Evolutionary conservation across 2,329 filamentous ascomycete genomes (phyloP), one percentile per base, ranked within the genome.

Genomic region (Arthroderma sp.): DNA sequence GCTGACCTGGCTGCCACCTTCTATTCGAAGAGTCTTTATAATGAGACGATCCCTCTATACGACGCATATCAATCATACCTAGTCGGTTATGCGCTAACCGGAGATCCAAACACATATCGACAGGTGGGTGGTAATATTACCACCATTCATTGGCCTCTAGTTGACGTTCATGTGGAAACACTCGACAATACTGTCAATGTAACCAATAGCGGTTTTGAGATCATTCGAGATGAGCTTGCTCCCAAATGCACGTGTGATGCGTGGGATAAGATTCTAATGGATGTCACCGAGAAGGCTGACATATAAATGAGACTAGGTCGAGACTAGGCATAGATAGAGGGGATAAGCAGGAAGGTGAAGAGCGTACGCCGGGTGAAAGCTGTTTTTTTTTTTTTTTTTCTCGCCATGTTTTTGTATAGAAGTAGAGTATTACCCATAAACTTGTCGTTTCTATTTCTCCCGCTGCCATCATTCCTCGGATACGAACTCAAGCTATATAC

Each of bases 41-140:
- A 42, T 10, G 40, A 9, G 6, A 33, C 30, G 15, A 42, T 42
- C 28, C 40, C 40, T 6, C 30, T 42, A 8, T 42, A 33, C 9
- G 27, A 8, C 8, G 40, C 30, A 5, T 42, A 42, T 31, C 40
- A 42, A 32, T 42, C 40, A 15, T 42, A 42, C 31, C 6, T 42
- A 27, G 30, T 42, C 15, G 36, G 40, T 7, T 32, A 42, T 27
- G 40, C 40, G n/a, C 33, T 42, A 30, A 42, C 40, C 15, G 30
- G 30, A 7, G 15, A 42, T 10, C 40, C 40, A 27, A 42, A 42
- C 40, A 6, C 40, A n/a, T 32, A 28, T 4, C 40, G 40, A 27
- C 30, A 42, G 10, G 15, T 6, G 8, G 31, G 8, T 5, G 9
- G 33, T 27, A 27, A 8, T 3, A 29, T 32, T n/a, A 15, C 40